A percentile compares a stretch with the other conserved stretches of the same genome.
phyloP scores from a whole-genome alignment of 257 asterid genomes.

The Plectranthus barbatus region DNA sequence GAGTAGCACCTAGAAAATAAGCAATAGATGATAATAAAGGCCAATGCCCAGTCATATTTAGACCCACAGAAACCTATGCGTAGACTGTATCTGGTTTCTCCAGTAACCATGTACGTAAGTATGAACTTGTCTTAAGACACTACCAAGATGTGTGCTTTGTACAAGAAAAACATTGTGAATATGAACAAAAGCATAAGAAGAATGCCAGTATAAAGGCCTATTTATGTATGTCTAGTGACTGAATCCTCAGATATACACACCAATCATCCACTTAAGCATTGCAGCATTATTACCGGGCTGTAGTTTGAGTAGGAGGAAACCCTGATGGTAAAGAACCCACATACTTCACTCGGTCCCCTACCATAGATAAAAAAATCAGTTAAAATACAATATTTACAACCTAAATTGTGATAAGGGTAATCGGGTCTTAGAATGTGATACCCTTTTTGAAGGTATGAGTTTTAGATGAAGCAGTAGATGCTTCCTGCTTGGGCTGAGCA shows the following conservation, averaged over 20 bases:
- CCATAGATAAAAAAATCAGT: constrained; percentile 10
- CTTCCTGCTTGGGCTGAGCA: constrained; percentile 88
- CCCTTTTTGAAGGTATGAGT: constrained; percentile 40
- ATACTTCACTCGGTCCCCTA: constrained; percentile 79
- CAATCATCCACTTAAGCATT: constrained; percentile 1
- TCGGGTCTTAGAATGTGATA: neutral
- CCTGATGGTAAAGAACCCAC: constrained; percentile 50
- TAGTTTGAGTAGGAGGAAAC: constrained; percentile 40
- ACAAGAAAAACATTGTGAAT: neutral
- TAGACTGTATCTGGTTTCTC: neutral
- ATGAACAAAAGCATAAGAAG: neutral
- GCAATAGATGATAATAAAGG: neutral
- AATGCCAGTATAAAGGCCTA: neutral
- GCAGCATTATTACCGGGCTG: constrained; percentile 42
- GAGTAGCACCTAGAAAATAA: no score
- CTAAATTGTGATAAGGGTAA: neutral
- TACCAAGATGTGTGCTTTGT: neutral
- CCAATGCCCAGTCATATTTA: neutral
- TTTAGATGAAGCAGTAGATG: constrained; percentile 80
- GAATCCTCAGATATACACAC: neutral
- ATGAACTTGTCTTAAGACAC: neutral
- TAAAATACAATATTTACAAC: neutral
- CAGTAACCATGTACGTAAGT: neutral
- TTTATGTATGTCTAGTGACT: neutral
- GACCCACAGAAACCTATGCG: neutral